A percentile compares a stretch with the other conserved stretches of the same genome.
Conservation (phyloP, 768 basidiomycete genomes). For the Lentinula raphanica region DNA sequence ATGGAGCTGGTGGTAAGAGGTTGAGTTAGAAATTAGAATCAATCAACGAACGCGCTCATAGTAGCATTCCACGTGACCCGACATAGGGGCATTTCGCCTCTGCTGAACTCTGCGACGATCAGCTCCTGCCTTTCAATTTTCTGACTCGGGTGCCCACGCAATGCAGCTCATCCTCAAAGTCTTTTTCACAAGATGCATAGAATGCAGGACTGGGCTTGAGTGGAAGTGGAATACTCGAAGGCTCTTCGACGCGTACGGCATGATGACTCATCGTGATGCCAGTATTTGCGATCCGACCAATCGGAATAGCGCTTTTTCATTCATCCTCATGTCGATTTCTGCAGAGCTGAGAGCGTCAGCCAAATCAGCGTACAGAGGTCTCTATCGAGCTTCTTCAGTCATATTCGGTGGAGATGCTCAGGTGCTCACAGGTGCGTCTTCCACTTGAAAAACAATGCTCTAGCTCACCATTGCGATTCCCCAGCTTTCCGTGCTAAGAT, state of each 20-base stretch:
- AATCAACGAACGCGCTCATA: neutral
- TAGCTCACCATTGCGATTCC: slow-evolving; percentile 6
- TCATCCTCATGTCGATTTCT: slow-evolving; percentile 45
- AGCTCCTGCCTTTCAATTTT: too few species aligned
- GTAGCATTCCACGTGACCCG: neutral
- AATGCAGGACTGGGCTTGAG: too few species aligned
- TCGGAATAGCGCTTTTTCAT: neutral
- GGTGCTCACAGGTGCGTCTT: slow-evolving; percentile 44
- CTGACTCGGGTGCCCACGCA: too few species aligned
- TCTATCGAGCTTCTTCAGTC: slow-evolving; percentile 58
- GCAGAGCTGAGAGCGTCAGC: slow-evolving; percentile 55
- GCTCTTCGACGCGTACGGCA: too few species aligned
- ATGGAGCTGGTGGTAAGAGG: slow-evolving; percentile 15
- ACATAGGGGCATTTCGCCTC: neutral
- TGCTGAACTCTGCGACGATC: neutral
- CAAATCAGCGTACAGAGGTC: slow-evolving; percentile 68
- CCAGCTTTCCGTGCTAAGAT: slow-evolving; percentile 74
- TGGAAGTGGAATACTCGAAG: too few species aligned
- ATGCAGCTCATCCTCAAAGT: too few species aligned
- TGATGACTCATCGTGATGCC: neutral
- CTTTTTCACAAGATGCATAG: too few species aligned
- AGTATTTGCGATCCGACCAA: neutral
- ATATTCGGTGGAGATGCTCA: slow-evolving; percentile 67
- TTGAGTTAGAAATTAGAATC: slow-evolving; percentile 8
- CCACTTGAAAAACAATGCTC: slow-evolving; percentile 2